Evolutionary conservation across 2,329 filamentous ascomycete species (phyloP), one percentile per base, ranked within the genome.

Genomic region (Fusarium sp.): DNA sequence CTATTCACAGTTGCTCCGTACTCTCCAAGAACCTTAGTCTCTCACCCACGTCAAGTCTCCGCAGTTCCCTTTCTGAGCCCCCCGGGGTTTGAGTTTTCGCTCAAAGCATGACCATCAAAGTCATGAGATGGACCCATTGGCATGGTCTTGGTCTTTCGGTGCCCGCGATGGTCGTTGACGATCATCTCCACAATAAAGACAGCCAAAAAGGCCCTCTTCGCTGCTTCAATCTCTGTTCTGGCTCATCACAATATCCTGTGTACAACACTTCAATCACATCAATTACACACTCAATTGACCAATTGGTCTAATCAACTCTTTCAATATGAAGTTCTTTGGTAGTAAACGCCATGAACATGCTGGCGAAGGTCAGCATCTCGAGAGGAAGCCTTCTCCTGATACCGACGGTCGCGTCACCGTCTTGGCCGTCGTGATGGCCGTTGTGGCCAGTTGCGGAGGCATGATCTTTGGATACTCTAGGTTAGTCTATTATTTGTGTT

Each of bases 391-490:
- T 26, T 28, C 57, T 37, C 54, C 60, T 13, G 59, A 60, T 15
- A 58, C 50, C 1, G 70, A 70, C n/a, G 71, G 80, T 46, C 77
- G 70, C 26, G 56, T 82, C 37, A 84, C 82, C 35, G 61, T 80
- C 35, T 60, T 82, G 12, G 83, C 85, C n/a, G 76, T 81, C 69
- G 79, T 85, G 57, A 79, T 88, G 31, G 86, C 85, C 31, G 71
- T 80, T 6, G 81, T 87, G 37, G 85, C 85, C 8, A 35, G 16
- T 35, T 7, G 31, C 3, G 86, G 69, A 83, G 87, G 53, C 84
- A 88, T 79, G 15, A 85, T 88, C 74, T 88, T 88, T 65, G 86
- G 86, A 9, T 87, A 88, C 78, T 79, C 84, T 74, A 83, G 84
- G 85, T 86, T 80, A 38, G 80, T 69, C 12, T 21, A 26, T 39